Evolutionary conservation across 768 basidiomycete genomes (phyloP).

Genomic region (Mycena galopus): DNA sequence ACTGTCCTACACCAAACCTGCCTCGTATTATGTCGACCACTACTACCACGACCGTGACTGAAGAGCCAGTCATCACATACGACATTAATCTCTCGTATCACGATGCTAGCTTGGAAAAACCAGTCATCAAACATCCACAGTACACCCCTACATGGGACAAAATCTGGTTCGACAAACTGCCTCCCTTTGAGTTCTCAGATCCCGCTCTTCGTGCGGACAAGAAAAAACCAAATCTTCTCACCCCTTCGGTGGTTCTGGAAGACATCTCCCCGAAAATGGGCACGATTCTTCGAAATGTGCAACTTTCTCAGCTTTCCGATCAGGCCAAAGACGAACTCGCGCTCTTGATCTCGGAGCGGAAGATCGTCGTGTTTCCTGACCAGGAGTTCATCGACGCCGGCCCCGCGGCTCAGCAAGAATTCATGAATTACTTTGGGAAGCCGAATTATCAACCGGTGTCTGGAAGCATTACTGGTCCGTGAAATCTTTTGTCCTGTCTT

Average conservation of each 20-base stretch:
- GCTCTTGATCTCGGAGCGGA: constrained; percentile 36
- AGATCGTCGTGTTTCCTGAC: constrained; percentile 37
- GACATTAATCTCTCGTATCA: constrained; percentile 39
- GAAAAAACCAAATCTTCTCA: constrained; percentile 28
- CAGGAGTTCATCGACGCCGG: constrained; percentile 38
- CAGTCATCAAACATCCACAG: constrained; percentile 25
- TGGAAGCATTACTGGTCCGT: constrained; percentile 31
- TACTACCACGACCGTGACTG: background rate
- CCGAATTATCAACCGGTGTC: constrained; percentile 34
- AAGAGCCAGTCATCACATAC: constrained; percentile 33
- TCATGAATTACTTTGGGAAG: constrained; percentile 36
- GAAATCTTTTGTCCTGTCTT: background rate
- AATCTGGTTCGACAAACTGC: constrained; percentile 36
- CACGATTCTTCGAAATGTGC: constrained; percentile 32
- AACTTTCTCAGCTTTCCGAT: constrained; percentile 28
- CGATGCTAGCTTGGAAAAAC: constrained; percentile 24
- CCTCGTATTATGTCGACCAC: constrained; percentile 6
- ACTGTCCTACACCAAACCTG: background rate
- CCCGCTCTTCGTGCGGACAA: constrained; percentile 38
- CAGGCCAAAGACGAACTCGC: constrained; percentile 38
- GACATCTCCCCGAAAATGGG: constrained; percentile 38
- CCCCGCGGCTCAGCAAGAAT: constrained; percentile 30
- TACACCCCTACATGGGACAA: constrained; percentile 38
- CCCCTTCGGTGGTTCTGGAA: constrained; percentile 3
- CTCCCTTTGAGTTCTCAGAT: constrained; percentile 35